These are phyloP conservation scores for Aeschynomene evenia DNA, from an alignment of 306 rosid genomes.

Conservation along the genomic window DNA sequence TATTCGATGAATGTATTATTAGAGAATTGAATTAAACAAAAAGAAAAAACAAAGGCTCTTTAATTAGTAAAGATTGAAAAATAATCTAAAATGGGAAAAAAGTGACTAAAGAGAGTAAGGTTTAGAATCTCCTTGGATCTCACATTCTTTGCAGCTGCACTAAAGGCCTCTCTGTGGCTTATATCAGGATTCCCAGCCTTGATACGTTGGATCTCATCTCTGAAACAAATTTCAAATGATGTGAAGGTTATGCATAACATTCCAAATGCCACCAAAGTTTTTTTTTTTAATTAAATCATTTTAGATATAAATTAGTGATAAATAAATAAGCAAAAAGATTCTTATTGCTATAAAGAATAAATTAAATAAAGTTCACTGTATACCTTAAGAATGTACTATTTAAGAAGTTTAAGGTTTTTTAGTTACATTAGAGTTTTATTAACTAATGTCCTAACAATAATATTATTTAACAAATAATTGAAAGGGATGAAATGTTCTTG, in stretches of 20 bases:
- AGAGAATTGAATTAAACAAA: constrained; percentile 2
- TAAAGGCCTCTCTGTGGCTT: constrained; percentile 97
- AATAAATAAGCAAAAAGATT: background rate
- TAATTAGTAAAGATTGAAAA: constrained; percentile 10
- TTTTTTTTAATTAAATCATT: background rate
- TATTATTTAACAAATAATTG: too few species aligned
- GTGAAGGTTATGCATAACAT: background rate
- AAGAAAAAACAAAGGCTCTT: constrained; percentile 29
- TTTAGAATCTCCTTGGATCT: constrained; percentile 43
- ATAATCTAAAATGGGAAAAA: constrained; percentile 23
- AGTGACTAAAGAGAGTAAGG: constrained; percentile 28
- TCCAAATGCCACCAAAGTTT: background rate
- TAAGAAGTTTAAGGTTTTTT: too few species aligned
- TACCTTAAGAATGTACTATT: too few species aligned
- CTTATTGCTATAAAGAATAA: too few species aligned
- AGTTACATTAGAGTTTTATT: too few species aligned
- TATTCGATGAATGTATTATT: too few species aligned
- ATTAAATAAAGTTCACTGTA: too few species aligned
- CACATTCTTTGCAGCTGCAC: constrained; percentile 99
- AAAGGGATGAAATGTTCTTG: too few species aligned
- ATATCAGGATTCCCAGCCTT: constrained; percentile 98
- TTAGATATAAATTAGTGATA: background rate
- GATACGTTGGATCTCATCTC: constrained; percentile 98
- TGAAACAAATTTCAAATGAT: constrained; percentile 35
- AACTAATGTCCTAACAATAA: too few species aligned